phyloP scores from a whole-genome alignment of 2,329 filamentous ascomycete genomes.

The Ophioceras dolichostomum region DNA sequence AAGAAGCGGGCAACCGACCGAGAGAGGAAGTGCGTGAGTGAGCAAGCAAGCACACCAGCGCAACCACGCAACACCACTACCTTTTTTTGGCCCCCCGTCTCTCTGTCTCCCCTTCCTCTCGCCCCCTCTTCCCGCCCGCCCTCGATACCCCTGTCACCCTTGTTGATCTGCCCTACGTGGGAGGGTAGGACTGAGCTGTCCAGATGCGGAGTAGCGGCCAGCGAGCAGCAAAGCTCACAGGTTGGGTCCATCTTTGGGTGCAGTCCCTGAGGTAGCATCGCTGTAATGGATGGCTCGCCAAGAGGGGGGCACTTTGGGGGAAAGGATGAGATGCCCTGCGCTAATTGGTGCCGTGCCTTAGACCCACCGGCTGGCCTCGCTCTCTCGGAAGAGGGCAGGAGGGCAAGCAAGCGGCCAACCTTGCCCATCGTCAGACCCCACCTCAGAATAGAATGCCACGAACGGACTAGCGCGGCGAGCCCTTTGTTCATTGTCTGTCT shows the following conservation, averaged over 20 bases:
- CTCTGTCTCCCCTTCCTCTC: no score
- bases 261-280: no score
- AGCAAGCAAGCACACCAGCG: no score
- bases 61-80: neutral
- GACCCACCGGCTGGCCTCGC: neutral
- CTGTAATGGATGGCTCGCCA: no score
- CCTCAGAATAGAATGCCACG: slow-evolving; percentile 2
- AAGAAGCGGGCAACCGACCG: no score
- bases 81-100: slow-evolving; percentile 1
- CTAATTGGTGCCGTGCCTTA: neutral
- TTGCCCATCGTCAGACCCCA: slow-evolving; percentile 1
- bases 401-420: slow-evolving; percentile 1
- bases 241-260: no score
- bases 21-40: no score
- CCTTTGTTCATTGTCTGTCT: neutral
- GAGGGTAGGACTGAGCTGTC: slow-evolving; percentile 2
- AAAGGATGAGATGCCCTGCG: neutral
- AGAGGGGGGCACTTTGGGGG: neutral
- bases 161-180: slow-evolving; percentile 3
- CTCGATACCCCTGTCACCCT: no score
- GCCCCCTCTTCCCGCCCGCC: no score
- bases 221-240: no score
- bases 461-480: neutral
- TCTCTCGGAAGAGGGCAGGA: no score
- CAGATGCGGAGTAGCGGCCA: neutral